Base-by-base conservation (phyloP, 1,139 yeast genomes). In the Blastobotrys apis region DNA sequence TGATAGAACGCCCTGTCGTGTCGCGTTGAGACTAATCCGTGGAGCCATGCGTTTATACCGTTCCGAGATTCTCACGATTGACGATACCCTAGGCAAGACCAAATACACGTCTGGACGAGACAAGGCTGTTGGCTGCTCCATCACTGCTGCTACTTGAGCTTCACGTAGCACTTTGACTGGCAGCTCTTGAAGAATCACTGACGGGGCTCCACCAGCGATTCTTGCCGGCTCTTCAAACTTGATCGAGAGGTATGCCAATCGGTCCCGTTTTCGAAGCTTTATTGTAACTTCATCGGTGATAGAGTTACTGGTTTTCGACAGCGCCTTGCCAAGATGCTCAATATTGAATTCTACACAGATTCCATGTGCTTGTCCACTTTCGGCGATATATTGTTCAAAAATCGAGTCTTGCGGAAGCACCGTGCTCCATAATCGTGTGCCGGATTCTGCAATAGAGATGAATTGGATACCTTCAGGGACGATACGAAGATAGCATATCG, bases 141-240 rank as follows among this genome's bases (percentile, higher is more conserved):
- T 12, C 6, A 29, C 6, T 5, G n/a, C 32, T 17, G 40, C 49
- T 8, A 41, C 41, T 4, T 49, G 52, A 3, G 25, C 22, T n/a
- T 17, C 23, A 9, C 36, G 22, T 9, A 63, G 20, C 6, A 54
- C 42, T 12, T 55, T 48, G 3, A 62, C 59, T 16, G 60, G 62
- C 6, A 65, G 43, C 31, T 60, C 55, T 37, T 65, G 68, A 17
- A 49, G 51, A 2, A 56, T 51, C n/a, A 54, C 52, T 25, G 43
- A 29, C 10, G 26, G 21, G 12, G 36, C 26, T 49, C 54, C 21
- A 47, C 53, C 13, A 36, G 45, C n/a, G 41, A 27, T 12, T 51
- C 31, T 10, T n/a, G 38, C 17, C 13, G 38, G 37, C 32, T 45
- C 53, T 27, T 46, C 57, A 42, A 52, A 53, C 26, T 38, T 47